Conservation (phyloP, 2,329 filamentous ascomycete species). For the Metarhizium guizhouense region DNA sequence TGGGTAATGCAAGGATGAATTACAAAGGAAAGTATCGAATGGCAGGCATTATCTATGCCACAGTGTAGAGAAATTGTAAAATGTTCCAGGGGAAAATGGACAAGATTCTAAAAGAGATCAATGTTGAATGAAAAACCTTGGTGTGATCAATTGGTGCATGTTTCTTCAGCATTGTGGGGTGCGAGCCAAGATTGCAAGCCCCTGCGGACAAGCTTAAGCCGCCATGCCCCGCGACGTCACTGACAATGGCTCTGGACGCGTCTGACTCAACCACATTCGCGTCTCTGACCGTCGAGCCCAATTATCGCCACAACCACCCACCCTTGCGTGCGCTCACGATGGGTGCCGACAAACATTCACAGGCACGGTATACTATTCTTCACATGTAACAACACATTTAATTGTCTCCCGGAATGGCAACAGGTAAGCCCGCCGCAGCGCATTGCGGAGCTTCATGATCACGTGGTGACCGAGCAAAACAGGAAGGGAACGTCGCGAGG, state of each 20-base stretch:
- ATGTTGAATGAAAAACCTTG: too few relatives aligned
- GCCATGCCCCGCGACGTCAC: not conserved
- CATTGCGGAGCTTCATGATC: not conserved
- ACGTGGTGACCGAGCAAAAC: not conserved
- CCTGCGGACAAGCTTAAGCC: not conserved
- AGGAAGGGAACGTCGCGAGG: constrained; percentile 43
- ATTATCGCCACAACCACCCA: not conserved
- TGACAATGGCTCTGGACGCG: not conserved
- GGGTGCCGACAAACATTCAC: not conserved
- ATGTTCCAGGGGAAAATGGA: too few relatives aligned
- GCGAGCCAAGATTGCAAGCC: not conserved
- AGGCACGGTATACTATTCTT: not conserved
- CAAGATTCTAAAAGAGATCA: too few relatives aligned
- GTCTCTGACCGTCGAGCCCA: not conserved
- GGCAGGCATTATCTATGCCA: not conserved
- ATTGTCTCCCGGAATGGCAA: constrained; percentile 21
- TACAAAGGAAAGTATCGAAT: not conserved
- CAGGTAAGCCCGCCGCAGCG: constrained; percentile 17
- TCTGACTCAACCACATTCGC: not conserved
- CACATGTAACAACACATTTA: not conserved
- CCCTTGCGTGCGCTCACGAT: not conserved
- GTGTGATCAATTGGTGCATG: not conserved
- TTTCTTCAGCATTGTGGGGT: not conserved
- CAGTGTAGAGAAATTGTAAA: too few relatives aligned
- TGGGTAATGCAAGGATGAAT: constrained; percentile 15